Percentiles rank a stretch among this genome's conserved stretches.
Evolutionary conservation across 805 yeast genomes (phyloP).

Genomic region (Ogataea wickerhamii): DNA sequence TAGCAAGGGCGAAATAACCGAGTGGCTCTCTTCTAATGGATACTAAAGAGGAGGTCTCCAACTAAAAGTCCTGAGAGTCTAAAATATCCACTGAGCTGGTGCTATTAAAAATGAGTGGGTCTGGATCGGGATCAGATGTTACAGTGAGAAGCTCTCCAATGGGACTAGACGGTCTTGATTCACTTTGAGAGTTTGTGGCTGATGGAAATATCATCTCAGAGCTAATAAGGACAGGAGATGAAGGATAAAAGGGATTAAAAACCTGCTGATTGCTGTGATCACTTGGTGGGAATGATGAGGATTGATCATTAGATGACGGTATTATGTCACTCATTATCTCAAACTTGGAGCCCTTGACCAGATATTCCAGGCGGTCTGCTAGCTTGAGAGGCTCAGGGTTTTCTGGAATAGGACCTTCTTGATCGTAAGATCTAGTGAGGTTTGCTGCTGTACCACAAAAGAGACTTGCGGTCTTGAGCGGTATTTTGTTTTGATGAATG

Average conservation of each 20-base stretch:
- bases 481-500: conserved; percentile 7
- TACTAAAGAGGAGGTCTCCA: conserved; percentile 8
- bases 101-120: background rate
- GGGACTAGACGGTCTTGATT: background rate
- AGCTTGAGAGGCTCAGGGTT: background rate
- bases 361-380: conserved; percentile 11
- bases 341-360: conserved; percentile 11
- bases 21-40: conserved; percentile 37
- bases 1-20: conserved; percentile 38
- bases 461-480: conserved; percentile 5
- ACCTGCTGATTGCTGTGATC: conserved; percentile 1
- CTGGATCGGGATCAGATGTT: background rate
- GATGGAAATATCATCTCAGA: conserved; percentile 4
- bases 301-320: conserved; percentile 8
- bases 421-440: background rate
- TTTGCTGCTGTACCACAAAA: conserved; percentile 5
- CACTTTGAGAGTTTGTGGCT: background rate
- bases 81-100: background rate
- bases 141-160: background rate
- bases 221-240: conserved; percentile 7
- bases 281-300: conserved; percentile 7
- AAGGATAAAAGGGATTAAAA: conserved; percentile 1
- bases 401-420: background rate
- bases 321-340: conserved; percentile 7
- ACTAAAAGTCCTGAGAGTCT: background rate